These are phyloP conservation scores for Xylariaceae sp. DNA, from an alignment of 2,329 filamentous ascomycete genomes.

Conservation along the genomic window DNA sequence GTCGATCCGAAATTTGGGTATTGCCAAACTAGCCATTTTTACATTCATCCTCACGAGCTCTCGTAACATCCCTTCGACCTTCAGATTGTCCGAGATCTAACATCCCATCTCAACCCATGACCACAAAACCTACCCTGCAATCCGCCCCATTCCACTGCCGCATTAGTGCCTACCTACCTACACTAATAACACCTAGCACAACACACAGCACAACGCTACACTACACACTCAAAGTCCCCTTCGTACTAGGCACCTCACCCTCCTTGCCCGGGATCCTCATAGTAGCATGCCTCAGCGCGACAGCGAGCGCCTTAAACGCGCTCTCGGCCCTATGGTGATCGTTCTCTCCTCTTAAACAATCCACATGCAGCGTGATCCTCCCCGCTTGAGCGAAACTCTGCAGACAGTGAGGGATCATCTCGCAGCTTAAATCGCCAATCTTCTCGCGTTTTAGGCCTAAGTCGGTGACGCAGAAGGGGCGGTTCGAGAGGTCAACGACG, in stretches of 20 bases:
- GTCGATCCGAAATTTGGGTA: too few species aligned
- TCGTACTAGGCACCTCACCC: slow-evolving; percentile 92
- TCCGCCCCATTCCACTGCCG: too few species aligned
- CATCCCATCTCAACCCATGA: too few species aligned
- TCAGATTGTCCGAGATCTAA: too few species aligned
- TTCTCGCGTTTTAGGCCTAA: slow-evolving; percentile 85
- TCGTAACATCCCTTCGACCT: too few species aligned
- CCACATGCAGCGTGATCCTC: slow-evolving; percentile 89
- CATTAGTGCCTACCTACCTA: too few species aligned
- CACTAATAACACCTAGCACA: too few species aligned
- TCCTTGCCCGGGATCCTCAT: slow-evolving; percentile 72
- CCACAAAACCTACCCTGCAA: too few species aligned
- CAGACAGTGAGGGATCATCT: slow-evolving; percentile 97
- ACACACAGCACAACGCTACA: too few species aligned
- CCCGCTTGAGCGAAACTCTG: slow-evolving; percentile 91
- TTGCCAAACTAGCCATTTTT: too few species aligned
- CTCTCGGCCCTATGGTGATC: slow-evolving; percentile 96
- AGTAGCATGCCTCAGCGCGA: slow-evolving; percentile 77
- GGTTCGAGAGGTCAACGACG: slow-evolving; percentile 91
- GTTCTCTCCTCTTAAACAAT: slow-evolving; percentile 85
- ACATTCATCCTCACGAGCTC: too few species aligned
- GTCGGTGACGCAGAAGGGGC: slow-evolving; percentile 79
- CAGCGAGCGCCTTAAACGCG: slow-evolving; percentile 92
- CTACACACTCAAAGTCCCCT: slow-evolving; percentile 74
- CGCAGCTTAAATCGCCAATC: slow-evolving; percentile 86